A percentile compares a stretch with the other conserved stretches of the same genome.
Evolutionary conservation across 202 grass and related monocot species (phyloP).

Genomic region (Elaeis oleifera): DNA sequence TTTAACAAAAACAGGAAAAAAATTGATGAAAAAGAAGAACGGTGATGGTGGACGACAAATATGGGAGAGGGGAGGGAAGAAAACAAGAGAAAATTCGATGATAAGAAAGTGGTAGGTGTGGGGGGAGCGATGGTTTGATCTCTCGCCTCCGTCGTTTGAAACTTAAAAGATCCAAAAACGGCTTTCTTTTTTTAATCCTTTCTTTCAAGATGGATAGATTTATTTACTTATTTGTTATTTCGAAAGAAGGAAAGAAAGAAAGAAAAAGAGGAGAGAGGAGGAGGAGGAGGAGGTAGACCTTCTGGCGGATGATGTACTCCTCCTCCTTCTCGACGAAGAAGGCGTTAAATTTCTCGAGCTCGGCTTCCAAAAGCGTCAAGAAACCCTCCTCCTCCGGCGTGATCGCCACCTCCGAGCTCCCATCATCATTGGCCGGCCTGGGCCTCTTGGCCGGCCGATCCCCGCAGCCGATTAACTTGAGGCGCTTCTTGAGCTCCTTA

Average conservation of each 20-base stretch:
- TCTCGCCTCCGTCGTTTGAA: too few species aligned
- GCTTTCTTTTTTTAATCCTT: too few species aligned
- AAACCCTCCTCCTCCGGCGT: conserved; percentile 69
- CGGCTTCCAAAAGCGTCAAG: conserved; percentile 70
- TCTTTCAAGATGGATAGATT: too few species aligned
- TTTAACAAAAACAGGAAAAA: too few species aligned
- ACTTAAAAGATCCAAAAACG: too few species aligned
- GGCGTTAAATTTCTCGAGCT: conserved; percentile 88
- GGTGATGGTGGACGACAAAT: too few species aligned
- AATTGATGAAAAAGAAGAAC: too few species aligned
- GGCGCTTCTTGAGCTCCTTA: conserved; percentile 93
- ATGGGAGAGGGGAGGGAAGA: too few species aligned
- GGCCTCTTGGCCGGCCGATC: conserved; percentile 56
- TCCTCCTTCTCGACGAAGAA: conserved; percentile 98
- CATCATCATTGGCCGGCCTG: conserved; percentile 32
- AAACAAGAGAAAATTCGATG: too few species aligned
- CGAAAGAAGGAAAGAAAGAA: neutral
- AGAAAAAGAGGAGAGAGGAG: neutral
- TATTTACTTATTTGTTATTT: too few species aligned
- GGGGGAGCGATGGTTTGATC: too few species aligned
- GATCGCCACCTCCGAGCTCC: conserved; percentile 21
- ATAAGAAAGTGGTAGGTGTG: too few species aligned
- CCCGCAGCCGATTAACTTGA: conserved; percentile 51
- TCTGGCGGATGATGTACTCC: conserved; percentile 97
- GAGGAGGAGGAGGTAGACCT: conserved; percentile 27